These are phyloP conservation scores for Xenoacremonium recifei DNA, from an alignment of 2,329 filamentous ascomycete genomes.

Conservation along the genomic window DNA sequence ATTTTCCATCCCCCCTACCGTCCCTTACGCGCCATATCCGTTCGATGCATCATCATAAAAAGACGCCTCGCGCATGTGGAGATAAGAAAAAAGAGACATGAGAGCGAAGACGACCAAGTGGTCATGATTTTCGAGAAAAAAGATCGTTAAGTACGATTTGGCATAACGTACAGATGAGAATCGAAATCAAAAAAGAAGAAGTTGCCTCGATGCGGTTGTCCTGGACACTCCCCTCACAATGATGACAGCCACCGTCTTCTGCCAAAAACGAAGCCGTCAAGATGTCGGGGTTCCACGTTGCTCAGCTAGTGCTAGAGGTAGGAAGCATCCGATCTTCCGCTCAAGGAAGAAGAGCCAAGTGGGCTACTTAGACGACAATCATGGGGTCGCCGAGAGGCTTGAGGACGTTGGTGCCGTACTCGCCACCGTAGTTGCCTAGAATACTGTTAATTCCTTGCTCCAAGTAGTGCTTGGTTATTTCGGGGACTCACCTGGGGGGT, in stretches of 20 bases:
- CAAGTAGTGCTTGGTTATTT: not conserved
- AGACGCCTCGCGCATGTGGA: constrained; percentile 23
- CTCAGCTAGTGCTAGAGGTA: constrained; percentile 1
- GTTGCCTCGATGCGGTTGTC: constrained; percentile 16
- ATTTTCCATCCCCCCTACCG: constrained; percentile 10
- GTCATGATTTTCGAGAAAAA: constrained; percentile 25
- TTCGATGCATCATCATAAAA: constrained; percentile 21
- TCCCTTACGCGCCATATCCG: constrained; percentile 22
- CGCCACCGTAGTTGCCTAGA: constrained; percentile 52
- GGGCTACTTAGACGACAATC: constrained; percentile 24
- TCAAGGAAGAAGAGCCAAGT: constrained; percentile 8
- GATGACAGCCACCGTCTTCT: constrained; percentile 10
- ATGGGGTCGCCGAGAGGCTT: constrained; percentile 30
- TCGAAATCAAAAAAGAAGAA: constrained; percentile 27
- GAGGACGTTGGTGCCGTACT: constrained; percentile 50
- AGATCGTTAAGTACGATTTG: constrained; percentile 32
- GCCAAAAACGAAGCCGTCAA: constrained; percentile 7
- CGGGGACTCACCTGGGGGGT: constrained; percentile 61
- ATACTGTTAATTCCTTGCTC: constrained; percentile 14
- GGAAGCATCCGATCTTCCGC: constrained; percentile 11
- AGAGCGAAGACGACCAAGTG: constrained; percentile 19
- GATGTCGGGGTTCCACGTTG: constrained; percentile 8
- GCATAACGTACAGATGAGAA: constrained; percentile 37
- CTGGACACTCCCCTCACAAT: constrained; percentile 9
- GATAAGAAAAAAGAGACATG: constrained; percentile 15